Evolutionary conservation across 805 yeast species (phyloP).

Genomic region (Candida railenensis): DNA sequence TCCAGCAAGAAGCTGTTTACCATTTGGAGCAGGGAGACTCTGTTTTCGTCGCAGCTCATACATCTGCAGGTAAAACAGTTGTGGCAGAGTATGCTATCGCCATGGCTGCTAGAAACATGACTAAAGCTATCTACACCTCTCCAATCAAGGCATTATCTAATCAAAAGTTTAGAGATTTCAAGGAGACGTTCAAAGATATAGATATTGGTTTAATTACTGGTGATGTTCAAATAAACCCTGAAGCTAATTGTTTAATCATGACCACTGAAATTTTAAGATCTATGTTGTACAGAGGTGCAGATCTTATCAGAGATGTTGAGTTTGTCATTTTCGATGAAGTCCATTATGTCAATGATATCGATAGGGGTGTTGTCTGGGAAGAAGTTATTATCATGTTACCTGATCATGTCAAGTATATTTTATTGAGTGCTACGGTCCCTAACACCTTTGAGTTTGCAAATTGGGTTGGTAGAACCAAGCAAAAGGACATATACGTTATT

Average conservation of each 20-base stretch:
- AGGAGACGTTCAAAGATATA: slow-evolving; percentile 70
- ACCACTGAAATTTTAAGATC: slow-evolving; percentile 94
- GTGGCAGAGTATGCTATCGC: slow-evolving; percentile 99
- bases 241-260: slow-evolving; percentile 95
- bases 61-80: slow-evolving; percentile 98
- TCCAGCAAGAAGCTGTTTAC: slow-evolving; percentile 95
- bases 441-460: slow-evolving; percentile 96
- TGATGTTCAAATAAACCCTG: slow-evolving; percentile 96
- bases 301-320: slow-evolving; percentile 92
- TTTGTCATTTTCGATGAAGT: slow-evolving; percentile 98
- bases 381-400: slow-evolving; percentile 98
- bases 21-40: slow-evolving; percentile 98
- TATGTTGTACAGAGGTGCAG: slow-evolving; percentile 96
- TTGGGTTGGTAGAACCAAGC: slow-evolving; percentile 98
- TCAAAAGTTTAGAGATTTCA: slow-evolving; percentile 87
- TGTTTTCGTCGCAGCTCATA: slow-evolving; percentile 97
- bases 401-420: slow-evolving; percentile 88
- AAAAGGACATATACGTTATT: slow-evolving; percentile 92
- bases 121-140: slow-evolving; percentile 93
- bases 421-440: slow-evolving; percentile 97
- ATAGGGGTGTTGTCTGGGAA: slow-evolving; percentile 99
- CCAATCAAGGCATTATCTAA: slow-evolving; percentile 91
- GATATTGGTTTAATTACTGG: slow-evolving; percentile 96
- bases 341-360: slow-evolving; percentile 94
- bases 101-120: slow-evolving; percentile 93